Conservation (phyloP, 805 yeast species). For the Metschnikowia matae region DNA sequence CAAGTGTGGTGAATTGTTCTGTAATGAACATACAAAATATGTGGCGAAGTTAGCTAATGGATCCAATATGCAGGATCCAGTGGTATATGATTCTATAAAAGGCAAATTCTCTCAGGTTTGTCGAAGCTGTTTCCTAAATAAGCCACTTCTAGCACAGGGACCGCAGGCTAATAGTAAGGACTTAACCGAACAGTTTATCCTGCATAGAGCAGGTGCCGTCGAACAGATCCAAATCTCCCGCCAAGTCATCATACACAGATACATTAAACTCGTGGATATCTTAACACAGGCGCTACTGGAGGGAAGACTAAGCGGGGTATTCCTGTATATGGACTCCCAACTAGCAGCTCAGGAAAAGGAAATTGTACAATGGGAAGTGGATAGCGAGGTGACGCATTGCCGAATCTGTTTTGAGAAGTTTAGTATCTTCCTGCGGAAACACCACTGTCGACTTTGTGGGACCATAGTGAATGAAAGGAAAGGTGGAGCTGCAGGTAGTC, state of each 20-base stretch:
- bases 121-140: slow-evolving; percentile 49
- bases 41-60: slow-evolving; percentile 46
- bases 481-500: slow-evolving; percentile 21
- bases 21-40: slow-evolving; percentile 59
- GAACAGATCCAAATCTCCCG: slow-evolving; percentile 51
- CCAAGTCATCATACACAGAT: slow-evolving; percentile 56
- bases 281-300: slow-evolving; percentile 7
- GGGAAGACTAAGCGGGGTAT: background rate
- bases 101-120: slow-evolving; percentile 75
- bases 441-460: slow-evolving; percentile 93
- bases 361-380: slow-evolving; percentile 54
- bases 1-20: slow-evolving; percentile 69
- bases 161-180: slow-evolving; percentile 36
- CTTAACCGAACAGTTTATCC: slow-evolving; percentile 39
- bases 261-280: slow-evolving; percentile 43
- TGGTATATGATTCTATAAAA: slow-evolving; percentile 20
- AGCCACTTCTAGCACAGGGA: slow-evolving; percentile 55
- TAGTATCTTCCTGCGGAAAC: slow-evolving; percentile 60
- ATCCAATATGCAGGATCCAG: slow-evolving; percentile 13
- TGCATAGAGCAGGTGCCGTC: slow-evolving; percentile 36
- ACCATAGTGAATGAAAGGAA: slow-evolving; percentile 68
- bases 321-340: slow-evolving; percentile 1
- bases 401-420: slow-evolving; percentile 59
- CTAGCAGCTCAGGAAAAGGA: slow-evolving; percentile 16
- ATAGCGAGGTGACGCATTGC: slow-evolving; percentile 47